A percentile compares a stretch with the other conserved stretches of the same genome.
Conservation (phyloP, 2,329 filamentous ascomycete species). For the Alternaria incomplexa region DNA sequence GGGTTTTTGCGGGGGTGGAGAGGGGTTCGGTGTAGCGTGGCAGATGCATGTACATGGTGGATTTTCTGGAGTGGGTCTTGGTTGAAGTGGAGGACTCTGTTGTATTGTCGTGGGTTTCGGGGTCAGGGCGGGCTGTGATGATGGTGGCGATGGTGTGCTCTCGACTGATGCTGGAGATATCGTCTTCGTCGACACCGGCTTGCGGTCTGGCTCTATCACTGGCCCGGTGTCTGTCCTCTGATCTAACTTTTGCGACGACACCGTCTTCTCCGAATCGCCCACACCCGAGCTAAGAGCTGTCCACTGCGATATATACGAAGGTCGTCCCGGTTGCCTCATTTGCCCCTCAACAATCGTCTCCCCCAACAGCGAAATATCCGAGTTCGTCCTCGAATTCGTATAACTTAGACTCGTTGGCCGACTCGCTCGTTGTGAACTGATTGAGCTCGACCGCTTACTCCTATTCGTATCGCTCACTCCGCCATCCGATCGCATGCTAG, state of each 20-base stretch:
- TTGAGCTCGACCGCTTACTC: constrained; percentile 25
- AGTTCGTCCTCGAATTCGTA: constrained; percentile 30
- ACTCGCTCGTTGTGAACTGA: constrained; percentile 23
- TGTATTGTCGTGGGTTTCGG: background rate
- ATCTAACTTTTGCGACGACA: background rate
- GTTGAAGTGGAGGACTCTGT: background rate
- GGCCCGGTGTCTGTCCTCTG: background rate
- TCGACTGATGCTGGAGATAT: background rate
- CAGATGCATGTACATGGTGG: constrained; percentile 22
- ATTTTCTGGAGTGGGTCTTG: background rate
- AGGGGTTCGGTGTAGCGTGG: constrained; percentile 3
- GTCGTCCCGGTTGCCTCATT: constrained; percentile 5
- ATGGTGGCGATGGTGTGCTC: background rate
- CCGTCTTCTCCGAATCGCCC: background rate
- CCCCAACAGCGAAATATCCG: constrained; percentile 24
- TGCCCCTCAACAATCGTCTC: constrained; percentile 7
- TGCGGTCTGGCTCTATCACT: background rate
- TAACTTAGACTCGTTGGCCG: constrained; percentile 28
- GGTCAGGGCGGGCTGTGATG: background rate
- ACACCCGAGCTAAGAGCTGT: background rate
- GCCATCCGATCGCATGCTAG: constrained; percentile 19
- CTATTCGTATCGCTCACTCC: constrained; percentile 8
- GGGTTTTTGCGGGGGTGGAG: background rate
- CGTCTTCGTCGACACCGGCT: background rate
- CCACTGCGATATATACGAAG: constrained; percentile 10